phyloP scores from a whole-genome alignment of 768 basidiomycete genomes.

The Pisolithus albus region DNA sequence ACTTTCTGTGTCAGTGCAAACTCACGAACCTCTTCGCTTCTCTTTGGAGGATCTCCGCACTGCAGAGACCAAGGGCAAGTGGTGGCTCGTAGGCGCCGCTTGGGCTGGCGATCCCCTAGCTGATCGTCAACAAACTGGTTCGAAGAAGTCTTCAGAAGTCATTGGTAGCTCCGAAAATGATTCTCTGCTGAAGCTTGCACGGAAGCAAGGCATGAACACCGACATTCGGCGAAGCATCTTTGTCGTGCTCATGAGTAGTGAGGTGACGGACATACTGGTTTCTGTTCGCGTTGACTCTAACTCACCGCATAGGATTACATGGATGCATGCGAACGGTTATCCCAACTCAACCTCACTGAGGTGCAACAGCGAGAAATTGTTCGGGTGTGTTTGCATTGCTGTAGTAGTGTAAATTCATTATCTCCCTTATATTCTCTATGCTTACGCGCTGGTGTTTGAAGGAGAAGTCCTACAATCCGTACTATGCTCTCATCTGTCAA shows the following conservation, averaged over 20 bases:
- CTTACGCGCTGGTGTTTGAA: neutral
- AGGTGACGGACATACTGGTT: conserved; percentile 46
- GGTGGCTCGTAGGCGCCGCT: conserved; percentile 98
- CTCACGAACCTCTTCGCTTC: conserved; percentile 82
- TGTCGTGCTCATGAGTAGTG: conserved; percentile 90
- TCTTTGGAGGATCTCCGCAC: conserved; percentile 79
- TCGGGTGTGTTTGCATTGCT: conserved; percentile 89
- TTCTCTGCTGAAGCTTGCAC: conserved; percentile 69
- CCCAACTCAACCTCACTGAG: conserved; percentile 77
- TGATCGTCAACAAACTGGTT: conserved; percentile 47
- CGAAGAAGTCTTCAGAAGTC: conserved; percentile 17
- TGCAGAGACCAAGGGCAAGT: conserved; percentile 85
- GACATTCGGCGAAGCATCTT: conserved; percentile 90
- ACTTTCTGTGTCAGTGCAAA: conserved; percentile 47
- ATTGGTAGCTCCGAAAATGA: conserved; percentile 29
- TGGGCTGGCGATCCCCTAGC: conserved; percentile 91
- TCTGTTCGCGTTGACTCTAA: neutral
- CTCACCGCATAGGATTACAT: conserved; percentile 70
- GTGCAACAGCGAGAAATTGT: conserved; percentile 92
- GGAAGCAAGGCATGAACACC: conserved; percentile 97
- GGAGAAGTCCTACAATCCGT: conserved; percentile 94
- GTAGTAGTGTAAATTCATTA: conserved; percentile 65
- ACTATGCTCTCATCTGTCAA: conserved; percentile 84
- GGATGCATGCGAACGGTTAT: conserved; percentile 90
- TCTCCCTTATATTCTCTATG: neutral